Conservation (phyloP, 2,329 filamentous ascomycete genomes). For the Fusarium sp. region DNA sequence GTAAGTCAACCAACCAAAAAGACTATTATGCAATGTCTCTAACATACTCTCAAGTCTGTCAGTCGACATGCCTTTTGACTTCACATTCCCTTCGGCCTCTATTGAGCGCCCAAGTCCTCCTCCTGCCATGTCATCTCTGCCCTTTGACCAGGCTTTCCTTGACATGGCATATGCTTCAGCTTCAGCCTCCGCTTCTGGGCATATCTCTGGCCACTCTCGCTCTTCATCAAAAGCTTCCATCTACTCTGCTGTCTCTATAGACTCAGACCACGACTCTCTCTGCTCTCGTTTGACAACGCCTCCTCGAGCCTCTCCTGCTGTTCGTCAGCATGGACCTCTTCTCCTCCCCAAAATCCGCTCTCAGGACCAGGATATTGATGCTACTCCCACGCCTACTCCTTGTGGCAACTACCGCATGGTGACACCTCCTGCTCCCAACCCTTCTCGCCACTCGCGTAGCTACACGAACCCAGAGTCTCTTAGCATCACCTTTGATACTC, state of each 20-base stretch:
- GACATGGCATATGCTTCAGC: constrained; percentile 60
- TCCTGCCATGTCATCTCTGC: constrained; percentile 52
- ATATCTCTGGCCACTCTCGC: constrained; percentile 65
- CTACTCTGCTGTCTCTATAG: constrained; percentile 69
- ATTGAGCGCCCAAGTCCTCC: constrained; percentile 49
- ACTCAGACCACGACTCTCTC: constrained; percentile 71
- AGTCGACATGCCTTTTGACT: constrained; percentile 72
- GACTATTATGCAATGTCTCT: constrained; percentile 24
- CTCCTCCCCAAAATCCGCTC: constrained; percentile 86
- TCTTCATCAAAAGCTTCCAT: constrained; percentile 74
- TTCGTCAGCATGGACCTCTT: constrained; percentile 81
- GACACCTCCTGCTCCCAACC: constrained; percentile 44
- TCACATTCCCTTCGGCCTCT: constrained; percentile 61
- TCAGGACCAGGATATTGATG: constrained; percentile 82
- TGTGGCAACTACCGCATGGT: constrained; percentile 50
- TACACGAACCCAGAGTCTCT: constrained; percentile 71
- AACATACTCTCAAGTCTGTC: constrained; percentile 60
- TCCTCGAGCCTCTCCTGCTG: constrained; percentile 71
- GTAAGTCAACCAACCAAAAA: constrained; percentile 43
- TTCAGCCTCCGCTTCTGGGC: constrained; percentile 37
- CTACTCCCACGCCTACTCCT: constrained; percentile 67
- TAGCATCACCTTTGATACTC: constrained; percentile 50
- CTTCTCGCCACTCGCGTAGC: constrained; percentile 65
- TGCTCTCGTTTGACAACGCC: constrained; percentile 77
- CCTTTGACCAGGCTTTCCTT: constrained; percentile 67